Conservation (phyloP, 345 rosid species). For the Salix exigua region DNA sequence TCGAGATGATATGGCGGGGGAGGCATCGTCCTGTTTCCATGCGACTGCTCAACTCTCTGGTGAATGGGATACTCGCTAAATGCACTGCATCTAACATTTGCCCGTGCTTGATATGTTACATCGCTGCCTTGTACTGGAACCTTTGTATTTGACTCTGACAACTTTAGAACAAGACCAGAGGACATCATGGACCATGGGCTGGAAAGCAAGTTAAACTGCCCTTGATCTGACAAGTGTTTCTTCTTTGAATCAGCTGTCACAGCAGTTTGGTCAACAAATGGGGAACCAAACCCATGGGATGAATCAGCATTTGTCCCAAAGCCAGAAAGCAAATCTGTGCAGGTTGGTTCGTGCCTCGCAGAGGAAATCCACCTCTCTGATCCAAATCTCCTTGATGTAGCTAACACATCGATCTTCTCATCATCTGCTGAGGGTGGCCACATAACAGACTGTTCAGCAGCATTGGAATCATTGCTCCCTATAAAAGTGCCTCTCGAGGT, state of each 20-base stretch:
- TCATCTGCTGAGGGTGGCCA: slow-evolving; percentile 29
- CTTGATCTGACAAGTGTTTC: slow-evolving; percentile 23
- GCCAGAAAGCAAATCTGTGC: slow-evolving; percentile 37
- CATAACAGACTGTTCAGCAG: slow-evolving; percentile 27
- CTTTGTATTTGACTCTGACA: slow-evolving; percentile 27
- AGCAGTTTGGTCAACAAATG: slow-evolving; percentile 20
- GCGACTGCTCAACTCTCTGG: slow-evolving; percentile 22
- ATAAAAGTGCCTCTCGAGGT: slow-evolving; percentile 32
- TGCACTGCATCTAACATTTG: slow-evolving; percentile 20
- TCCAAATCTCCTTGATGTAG: slow-evolving; percentile 30
- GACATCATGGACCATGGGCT: slow-evolving; percentile 34
- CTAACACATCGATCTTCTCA: slow-evolving; percentile 22
- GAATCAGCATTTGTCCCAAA: slow-evolving; percentile 24
- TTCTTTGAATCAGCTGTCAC: slow-evolving; percentile 13
- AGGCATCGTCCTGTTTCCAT: slow-evolving; percentile 33
- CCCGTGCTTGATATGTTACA: slow-evolving; percentile 13
- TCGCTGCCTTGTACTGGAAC: slow-evolving; percentile 25
- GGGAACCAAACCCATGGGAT: slow-evolving; percentile 17
- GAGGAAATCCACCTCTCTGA: slow-evolving; percentile 23
- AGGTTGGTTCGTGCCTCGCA: slow-evolving; percentile 28
- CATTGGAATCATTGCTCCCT: slow-evolving; percentile 30
- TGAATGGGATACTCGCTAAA: slow-evolving; percentile 21
- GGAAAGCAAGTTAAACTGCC: slow-evolving; percentile 23
- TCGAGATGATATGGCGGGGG: slow-evolving; percentile 26
- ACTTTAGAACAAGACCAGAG: slow-evolving; percentile 23